Conservation (phyloP, 805 yeast genomes). For the Zygosaccharomyces rouxii region DNA sequence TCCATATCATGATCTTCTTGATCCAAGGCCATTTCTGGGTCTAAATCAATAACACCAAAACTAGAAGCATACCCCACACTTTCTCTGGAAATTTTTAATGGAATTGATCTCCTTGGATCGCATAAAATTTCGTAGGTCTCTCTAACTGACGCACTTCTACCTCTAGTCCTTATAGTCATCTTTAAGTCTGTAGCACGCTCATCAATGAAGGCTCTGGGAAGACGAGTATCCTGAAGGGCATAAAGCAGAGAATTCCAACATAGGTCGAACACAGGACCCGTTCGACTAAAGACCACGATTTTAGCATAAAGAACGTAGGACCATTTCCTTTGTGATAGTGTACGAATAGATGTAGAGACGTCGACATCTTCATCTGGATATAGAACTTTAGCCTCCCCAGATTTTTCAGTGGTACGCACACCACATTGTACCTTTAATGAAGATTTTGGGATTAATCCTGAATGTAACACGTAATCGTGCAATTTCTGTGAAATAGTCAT, state of each 20-base stretch:
- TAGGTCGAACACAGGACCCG: conserved; percentile 77
- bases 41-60: conserved; percentile 54
- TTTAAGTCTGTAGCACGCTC: conserved; percentile 53
- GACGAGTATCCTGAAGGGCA: conserved; percentile 53
- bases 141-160: conserved; percentile 44
- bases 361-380: conserved; percentile 43
- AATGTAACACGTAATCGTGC: conserved; percentile 55
- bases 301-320: conserved; percentile 64
- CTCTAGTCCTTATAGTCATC: conserved; percentile 50
- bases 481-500: conserved; percentile 65
- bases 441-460: conserved; percentile 47
- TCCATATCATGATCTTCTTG: conserved; percentile 35
- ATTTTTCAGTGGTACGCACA: conserved; percentile 45
- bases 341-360: conserved; percentile 25
- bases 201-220: conserved; percentile 68
- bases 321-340: conserved; percentile 44
- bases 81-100: conserved; percentile 39
- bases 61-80: conserved; percentile 44
- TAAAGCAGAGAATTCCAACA: conserved; percentile 64
- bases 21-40: conserved; percentile 32
- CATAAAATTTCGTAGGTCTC: conserved; percentile 53
- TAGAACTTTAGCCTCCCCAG: conserved; percentile 45
- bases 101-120: conserved; percentile 42
- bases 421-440: conserved; percentile 45
- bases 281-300: conserved; percentile 69